A percentile compares a stretch with the other conserved stretches of the same genome.
phyloP scores from a whole-genome alignment of 352 stramenopile species.

The Pythium periplocum region DNA sequence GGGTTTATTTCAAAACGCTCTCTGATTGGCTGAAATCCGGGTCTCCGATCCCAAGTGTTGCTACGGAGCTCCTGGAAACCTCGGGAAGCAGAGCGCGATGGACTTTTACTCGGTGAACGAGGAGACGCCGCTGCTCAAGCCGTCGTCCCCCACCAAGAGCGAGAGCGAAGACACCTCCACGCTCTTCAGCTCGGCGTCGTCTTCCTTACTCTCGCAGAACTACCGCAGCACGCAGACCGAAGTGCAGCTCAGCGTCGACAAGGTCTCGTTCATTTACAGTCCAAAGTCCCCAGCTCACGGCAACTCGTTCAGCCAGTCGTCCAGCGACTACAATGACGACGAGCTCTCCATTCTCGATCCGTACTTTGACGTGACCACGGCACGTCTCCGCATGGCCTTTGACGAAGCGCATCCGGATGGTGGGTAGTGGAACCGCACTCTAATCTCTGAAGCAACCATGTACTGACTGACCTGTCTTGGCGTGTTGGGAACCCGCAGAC shows the following conservation, averaged over 20 bases:
- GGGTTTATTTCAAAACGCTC: neutral
- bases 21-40: slow-evolving; percentile 5
- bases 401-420: slow-evolving; percentile 52
- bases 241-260: slow-evolving; percentile 71
- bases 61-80: no score
- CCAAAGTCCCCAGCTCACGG: slow-evolving; percentile 40
- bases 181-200: slow-evolving; percentile 17
- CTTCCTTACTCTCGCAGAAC: slow-evolving; percentile 8
- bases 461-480: neutral
- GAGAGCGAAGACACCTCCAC: slow-evolving; percentile 22
- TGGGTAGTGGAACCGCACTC: slow-evolving; percentile 1
- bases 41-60: no score
- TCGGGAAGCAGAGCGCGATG: slow-evolving; percentile 10
- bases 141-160: slow-evolving; percentile 25
- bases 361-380: slow-evolving; percentile 83
- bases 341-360: slow-evolving; percentile 80
- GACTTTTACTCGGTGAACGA: slow-evolving; percentile 41
- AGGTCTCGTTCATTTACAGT: slow-evolving; percentile 79
- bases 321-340: slow-evolving; percentile 40
- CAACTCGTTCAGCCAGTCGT: slow-evolving; percentile 45
- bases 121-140: slow-evolving; percentile 33
- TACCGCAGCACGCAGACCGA: slow-evolving; percentile 36
- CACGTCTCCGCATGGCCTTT: slow-evolving; percentile 61
- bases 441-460: no score
- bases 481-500: neutral